A percentile compares a stretch with the other conserved stretches of the same genome.
phyloP scores from a whole-genome alignment of 495 filamentous ascomycete species.

The Emericellopsis terricola region DNA sequence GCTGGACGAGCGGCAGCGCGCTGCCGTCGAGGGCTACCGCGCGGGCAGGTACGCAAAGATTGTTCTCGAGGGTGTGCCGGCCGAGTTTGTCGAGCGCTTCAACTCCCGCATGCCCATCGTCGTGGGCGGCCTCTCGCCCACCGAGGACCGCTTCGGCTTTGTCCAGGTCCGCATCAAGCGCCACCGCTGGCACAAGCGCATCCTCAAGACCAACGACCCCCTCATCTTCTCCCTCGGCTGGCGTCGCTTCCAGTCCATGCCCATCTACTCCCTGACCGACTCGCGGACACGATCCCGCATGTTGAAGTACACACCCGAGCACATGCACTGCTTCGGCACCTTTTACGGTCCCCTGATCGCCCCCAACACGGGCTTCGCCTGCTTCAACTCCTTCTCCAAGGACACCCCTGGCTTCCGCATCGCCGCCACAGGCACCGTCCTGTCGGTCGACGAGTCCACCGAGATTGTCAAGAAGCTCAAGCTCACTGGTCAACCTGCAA shows the following conservation, averaged over 20 bases:
- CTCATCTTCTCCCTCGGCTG: slow-evolving; percentile 96
- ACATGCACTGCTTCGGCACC: slow-evolving; percentile 94
- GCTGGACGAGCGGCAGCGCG: slow-evolving; percentile 62
- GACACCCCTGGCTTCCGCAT: slow-evolving; percentile 84
- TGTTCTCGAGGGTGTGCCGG: slow-evolving; percentile 71
- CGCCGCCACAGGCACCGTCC: slow-evolving; percentile 79
- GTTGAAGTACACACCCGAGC: slow-evolving; percentile 88
- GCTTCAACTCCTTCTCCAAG: slow-evolving; percentile 78
- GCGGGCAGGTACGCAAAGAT: slow-evolving; percentile 92
- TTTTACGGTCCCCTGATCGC: slow-evolving; percentile 91
- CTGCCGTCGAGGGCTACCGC: slow-evolving; percentile 70
- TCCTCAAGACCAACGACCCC: slow-evolving; percentile 91
- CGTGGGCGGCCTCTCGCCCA: slow-evolving; percentile 73
- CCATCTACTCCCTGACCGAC: slow-evolving; percentile 88
- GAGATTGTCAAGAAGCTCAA: slow-evolving; percentile 99
- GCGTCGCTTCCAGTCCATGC: slow-evolving; percentile 83
- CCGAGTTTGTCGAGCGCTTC: slow-evolving; percentile 83
- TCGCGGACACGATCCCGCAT: slow-evolving; percentile 85
- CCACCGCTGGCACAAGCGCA: slow-evolving; percentile 98
- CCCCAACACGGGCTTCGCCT: slow-evolving; percentile 88
- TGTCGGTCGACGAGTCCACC: slow-evolving; percentile 80
- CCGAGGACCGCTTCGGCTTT: slow-evolving; percentile 88
- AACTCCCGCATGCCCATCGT: slow-evolving; percentile 71
- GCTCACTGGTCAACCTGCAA: slow-evolving; percentile 76
- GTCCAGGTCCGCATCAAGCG: slow-evolving; percentile 91